Evolutionary conservation across 2,329 filamentous ascomycete genomes (phyloP), one percentile per base, ranked within the genome.

Genomic region (Penicillium sp.): DNA sequence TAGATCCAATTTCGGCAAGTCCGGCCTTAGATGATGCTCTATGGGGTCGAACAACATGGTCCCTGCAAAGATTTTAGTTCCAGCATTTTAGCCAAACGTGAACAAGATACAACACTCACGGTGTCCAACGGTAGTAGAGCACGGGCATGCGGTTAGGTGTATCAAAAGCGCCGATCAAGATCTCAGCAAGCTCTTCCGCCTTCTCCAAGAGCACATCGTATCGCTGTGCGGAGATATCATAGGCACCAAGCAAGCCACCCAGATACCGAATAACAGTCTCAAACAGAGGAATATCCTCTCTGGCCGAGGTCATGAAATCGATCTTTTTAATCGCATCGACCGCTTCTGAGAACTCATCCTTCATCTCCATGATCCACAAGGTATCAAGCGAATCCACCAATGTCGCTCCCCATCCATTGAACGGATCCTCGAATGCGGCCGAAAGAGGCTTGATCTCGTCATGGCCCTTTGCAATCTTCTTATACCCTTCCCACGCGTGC

Each of bases 81-180:
- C n/a, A 4, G 33, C 15, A 37, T 33, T 37, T 33, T 25, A 20
- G 18, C 8, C 20, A 18, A 37, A 9, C 4, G 22, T 46, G 35
- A 15, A 35, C 14, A 29, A 41, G n/a, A 6, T 6, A 42, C 4
- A 51, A 75, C 6, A 31, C 77, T 71, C 67, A 82, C 61, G 88
- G 89, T 64, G 84, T 83, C 90, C 89, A 96, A 59, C 82, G 78
- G 74, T 93, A 95, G 73, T 87, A 92, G 5, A 91, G 82, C 6
- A 90, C 76, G 2, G 93, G 92, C 90, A 97, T 95, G 64, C 91
- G 86, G 72, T 97, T 97, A 1, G 92, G 92, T 0, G 93, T 97
- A 73, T 96, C 91, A 66, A 96, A 96, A 4, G 89, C 83, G 51
- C 88, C 86, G 77, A 92, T 91, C 29, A 96, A 77, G 57, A 96